Base-by-base conservation (phyloP, 1,139 yeast species). In the Oligophagozyma castellii region DNA sequence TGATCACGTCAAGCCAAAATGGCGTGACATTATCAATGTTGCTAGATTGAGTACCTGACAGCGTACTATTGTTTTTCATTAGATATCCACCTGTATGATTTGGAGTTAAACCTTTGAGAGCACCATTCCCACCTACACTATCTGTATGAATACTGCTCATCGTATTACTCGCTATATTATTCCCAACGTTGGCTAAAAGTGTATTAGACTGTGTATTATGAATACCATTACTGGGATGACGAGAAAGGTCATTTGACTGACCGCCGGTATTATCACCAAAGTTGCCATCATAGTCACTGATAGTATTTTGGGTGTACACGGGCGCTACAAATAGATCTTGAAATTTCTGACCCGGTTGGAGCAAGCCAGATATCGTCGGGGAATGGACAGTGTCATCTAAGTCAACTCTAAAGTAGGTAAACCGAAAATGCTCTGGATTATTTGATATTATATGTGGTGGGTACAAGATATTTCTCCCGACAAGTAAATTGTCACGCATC, bases 351-450 rank as follows among this genome's bases (percentile, higher is more conserved):
- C 64, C 69, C 6, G 70, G 70, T 39, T 68, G 74, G 23, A 83
- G 51, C 19, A 86, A 59, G 0, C 95, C 96, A 10, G 93, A 75
- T 20, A 89, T 73, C 3, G 79, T 75, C 1, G 95, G 89, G 0
- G 95, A 73, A 53, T 89, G 96, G 11, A 89, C 72, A 0, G 98
- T 89, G 11, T 83, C 72, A 12, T 77, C 80, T 41, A 89, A 58
- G 45, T 84, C 94, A 41, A 86, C 95, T 39, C 96, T 64, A 53
- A 89, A 89, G 48, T 86, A 89, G 0, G 96, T 83, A 57, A 80
- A 89, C 36, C 98, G 61, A 40, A 64, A 63, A 32, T 67, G 71
- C 27, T 63, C 70, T 29, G 65, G 55, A 40, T 58, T 51, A 43
- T 59, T 45, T 32, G 56, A 48, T 31, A 61, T 42, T 33, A 59